Percentiles rank a stretch among this genome's conserved stretches.
Conservation (phyloP, 1,284 basidiomycete species). For the Ustilago hordei region DNA sequence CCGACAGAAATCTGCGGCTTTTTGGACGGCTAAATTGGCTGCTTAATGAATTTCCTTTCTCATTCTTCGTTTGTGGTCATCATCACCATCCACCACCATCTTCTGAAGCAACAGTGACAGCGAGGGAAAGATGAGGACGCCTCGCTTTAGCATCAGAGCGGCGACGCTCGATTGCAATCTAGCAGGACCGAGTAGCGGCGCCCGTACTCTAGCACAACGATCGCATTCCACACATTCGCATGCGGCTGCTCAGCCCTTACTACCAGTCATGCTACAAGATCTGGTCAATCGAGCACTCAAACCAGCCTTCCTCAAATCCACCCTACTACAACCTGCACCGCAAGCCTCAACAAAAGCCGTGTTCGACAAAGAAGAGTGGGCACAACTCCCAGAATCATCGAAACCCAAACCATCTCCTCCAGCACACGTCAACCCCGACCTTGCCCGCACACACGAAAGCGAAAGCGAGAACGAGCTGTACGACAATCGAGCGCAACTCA, state of each 20-base stretch:
- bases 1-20: constrained; percentile 22
- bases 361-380: background rate
- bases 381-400: background rate
- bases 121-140: constrained; percentile 12
- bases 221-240: background rate
- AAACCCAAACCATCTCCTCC: background rate
- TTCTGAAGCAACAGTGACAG: background rate
- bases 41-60: background rate
- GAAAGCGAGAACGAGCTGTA: constrained; percentile 1
- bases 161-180: background rate
- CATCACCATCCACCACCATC: constrained; percentile 4
- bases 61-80: background rate
- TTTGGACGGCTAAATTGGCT: constrained; percentile 14
- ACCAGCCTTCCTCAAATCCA: constrained; percentile 1
- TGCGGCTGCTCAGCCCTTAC: background rate
- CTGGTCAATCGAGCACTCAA: constrained; percentile 24
- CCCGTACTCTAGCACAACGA: background rate
- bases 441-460: background rate
- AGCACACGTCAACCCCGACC: background rate
- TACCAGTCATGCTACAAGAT: constrained; percentile 17
- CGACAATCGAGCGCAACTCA: constrained; percentile 21
- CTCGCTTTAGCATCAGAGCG: constrained; percentile 6
- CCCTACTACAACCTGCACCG: constrained; percentile 4
- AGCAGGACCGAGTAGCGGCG: background rate
- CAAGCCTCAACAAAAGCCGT: background rate